Evolutionary conservation across 163 green algal genomes (phyloP).

Genomic region (Chlamydomonas reinhardtii): DNA sequence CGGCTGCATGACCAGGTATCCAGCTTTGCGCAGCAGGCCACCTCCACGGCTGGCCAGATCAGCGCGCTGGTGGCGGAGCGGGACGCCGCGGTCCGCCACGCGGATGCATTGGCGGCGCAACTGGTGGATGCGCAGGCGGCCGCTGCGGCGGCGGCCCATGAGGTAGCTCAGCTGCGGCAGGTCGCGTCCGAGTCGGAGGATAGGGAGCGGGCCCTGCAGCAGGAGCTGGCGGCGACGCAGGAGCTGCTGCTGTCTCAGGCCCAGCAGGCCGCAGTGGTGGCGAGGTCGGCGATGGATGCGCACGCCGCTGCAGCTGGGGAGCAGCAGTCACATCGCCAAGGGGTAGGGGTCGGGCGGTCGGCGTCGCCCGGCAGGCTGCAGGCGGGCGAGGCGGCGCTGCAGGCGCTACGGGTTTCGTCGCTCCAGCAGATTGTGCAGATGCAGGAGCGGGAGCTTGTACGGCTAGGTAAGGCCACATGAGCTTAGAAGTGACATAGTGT

Average conservation of each 20-base stretch:
- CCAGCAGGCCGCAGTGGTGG: neutral
- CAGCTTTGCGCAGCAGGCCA: neutral
- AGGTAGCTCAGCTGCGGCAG: neutral
- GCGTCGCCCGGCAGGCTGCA: too few relatives aligned
- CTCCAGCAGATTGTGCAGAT: constrained; percentile 43
- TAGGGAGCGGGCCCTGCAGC: neutral
- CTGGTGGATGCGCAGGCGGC: neutral
- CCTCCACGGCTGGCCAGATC: neutral
- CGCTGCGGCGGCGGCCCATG: neutral
- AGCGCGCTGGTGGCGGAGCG: neutral
- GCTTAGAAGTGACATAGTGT: neutral
- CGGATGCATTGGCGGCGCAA: neutral
- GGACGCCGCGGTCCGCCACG: neutral
- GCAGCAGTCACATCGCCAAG: too few relatives aligned
- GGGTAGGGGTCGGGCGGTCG: too few relatives aligned
- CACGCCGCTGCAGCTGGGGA: neutral
- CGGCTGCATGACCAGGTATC: constrained; percentile 3
- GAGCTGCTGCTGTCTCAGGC: constrained; percentile 8
- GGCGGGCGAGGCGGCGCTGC: neutral
- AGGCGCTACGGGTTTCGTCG: constrained; percentile 20
- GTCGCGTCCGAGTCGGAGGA: neutral
- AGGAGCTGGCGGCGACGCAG: constrained; percentile 28
- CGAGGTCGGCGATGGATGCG: neutral
- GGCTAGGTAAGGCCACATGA: constrained; percentile 1
- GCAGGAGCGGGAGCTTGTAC: constrained; percentile 40